phyloP scores from a whole-genome alignment of 805 yeast species.

The Pichia gijzeniarum region DNA sequence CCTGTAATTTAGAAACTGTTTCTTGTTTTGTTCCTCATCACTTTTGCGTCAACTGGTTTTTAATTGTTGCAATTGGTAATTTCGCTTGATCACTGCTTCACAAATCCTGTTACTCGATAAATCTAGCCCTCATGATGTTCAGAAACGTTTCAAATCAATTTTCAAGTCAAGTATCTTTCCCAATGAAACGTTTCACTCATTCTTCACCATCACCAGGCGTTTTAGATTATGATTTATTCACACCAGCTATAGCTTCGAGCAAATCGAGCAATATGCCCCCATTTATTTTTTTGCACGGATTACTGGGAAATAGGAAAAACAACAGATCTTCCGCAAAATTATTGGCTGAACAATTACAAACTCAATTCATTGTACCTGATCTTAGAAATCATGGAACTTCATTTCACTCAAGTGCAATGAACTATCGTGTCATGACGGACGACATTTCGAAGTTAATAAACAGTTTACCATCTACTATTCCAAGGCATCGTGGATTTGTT shows the following conservation, averaged over 20 bases:
- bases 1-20: neutral
- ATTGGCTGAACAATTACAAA: constrained; percentile 37
- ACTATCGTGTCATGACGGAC: constrained; percentile 68
- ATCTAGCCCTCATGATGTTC: no score
- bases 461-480: constrained; percentile 13
- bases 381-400: constrained; percentile 87
- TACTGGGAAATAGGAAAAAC: constrained; percentile 76
- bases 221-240: constrained; percentile 11
- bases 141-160: no score
- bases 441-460: constrained; percentile 62
- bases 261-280: constrained; percentile 38
- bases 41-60: neutral
- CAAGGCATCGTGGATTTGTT: constrained; percentile 36
- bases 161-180: no score
- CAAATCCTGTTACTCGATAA: no score
- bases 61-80: neutral
- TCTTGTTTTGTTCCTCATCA: constrained; percentile 1
- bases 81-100: neutral
- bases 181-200: no score
- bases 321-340: constrained; percentile 67
- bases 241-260: constrained; percentile 5
- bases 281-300: constrained; percentile 76
- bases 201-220: neutral
- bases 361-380: constrained; percentile 64
- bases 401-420: constrained; percentile 65